Evolutionary conservation across 2,329 filamentous ascomycete genomes (phyloP).

Genomic region (Cladosporium sp.): DNA sequence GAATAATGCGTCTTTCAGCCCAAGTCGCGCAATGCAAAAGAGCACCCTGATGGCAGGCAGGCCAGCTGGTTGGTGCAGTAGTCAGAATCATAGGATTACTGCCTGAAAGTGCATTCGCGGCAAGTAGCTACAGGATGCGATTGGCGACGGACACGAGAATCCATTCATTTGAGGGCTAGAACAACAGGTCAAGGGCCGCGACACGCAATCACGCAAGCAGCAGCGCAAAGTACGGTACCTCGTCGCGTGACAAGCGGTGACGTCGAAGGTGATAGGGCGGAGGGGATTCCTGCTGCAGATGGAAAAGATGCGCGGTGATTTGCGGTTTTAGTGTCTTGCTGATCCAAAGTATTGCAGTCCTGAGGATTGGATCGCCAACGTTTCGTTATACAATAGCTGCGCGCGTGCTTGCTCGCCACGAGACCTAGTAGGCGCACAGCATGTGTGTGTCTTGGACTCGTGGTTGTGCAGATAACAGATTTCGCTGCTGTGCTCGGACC

Average conservation of each 20-base stretch:
- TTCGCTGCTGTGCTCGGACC: not conserved
- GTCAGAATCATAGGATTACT: not conserved
- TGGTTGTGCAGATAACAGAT: not conserved
- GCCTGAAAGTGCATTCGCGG: not conserved
- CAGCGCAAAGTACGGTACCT: conserved; percentile 1
- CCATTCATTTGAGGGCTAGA: not conserved
- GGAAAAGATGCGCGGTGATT: conserved; percentile 4
- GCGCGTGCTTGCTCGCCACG: not conserved
- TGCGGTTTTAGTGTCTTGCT: conserved; percentile 4
- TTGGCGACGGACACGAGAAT: not conserved
- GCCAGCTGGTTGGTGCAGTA: not conserved
- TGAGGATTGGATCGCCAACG: not conserved
- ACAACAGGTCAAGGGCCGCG: not conserved
- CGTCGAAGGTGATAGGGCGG: conserved; percentile 5
- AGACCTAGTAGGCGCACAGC: not conserved
- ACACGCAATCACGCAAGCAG: conserved; percentile 8
- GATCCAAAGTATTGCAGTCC: not conserved
- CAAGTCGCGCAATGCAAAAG: not conserved
- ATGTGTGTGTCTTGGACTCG: not conserved
- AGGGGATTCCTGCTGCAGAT: not conserved
- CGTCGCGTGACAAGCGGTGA: conserved; percentile 8
- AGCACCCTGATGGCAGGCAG: not conserved
- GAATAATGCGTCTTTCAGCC: not conserved
- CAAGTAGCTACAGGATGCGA: not conserved
- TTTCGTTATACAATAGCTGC: not conserved